Evolutionary conservation across 768 basidiomycete species (phyloP), one percentile per base, ranked within the genome.

Genomic region (Filobasidium wieringae): DNA sequence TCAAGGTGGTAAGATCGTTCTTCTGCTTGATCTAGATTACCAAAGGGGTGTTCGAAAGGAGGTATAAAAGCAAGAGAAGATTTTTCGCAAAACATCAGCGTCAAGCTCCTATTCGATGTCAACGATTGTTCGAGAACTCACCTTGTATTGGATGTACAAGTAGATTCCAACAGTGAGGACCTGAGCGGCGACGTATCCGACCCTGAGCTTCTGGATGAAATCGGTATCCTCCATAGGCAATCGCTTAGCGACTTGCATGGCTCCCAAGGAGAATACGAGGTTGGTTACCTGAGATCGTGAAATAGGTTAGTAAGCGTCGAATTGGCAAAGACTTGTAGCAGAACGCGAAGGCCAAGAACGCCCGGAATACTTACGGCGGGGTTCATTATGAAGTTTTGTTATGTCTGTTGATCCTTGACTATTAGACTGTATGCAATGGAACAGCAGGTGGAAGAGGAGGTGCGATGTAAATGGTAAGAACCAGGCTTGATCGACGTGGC

Each of bases 1-100:
- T 99, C 67, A 99, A 78, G 27, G 93, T 88, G 1, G 89, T 89
- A 73, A 85, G 81, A 77, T 99, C 93, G 68, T 97, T 97, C 82
- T 91, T 92, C 68, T 80, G 76, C 80, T 88, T 92, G 75, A 96
- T 83, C 88, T 95, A 63, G n/a, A n/a, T n/a, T 19, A 32, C 9
- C 29, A 9, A 26, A 7, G 31, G 14, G 49, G 50, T 24, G 24
- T 36, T 14, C n/a, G 26, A 29, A 37, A 26, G 45, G 17, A 40
- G 60, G 60, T 64, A 58, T 57, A 11, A 37, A 15, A 33, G 26
- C 26, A 9, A n/a, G n/a, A n/a, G n/a, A n/a, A n/a, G n/a, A n/a
- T n/a, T n/a, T n/a, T n/a, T n/a, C n/a, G n/a, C n/a, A 39, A 33
- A 15, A 45, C 32, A 33, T 43, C 27, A 59, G 24, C n/a, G 5